Evolutionary conservation across 1,284 basidiomycete genomes (phyloP).

Genomic region (Exobasidium cylindrosporum): DNA sequence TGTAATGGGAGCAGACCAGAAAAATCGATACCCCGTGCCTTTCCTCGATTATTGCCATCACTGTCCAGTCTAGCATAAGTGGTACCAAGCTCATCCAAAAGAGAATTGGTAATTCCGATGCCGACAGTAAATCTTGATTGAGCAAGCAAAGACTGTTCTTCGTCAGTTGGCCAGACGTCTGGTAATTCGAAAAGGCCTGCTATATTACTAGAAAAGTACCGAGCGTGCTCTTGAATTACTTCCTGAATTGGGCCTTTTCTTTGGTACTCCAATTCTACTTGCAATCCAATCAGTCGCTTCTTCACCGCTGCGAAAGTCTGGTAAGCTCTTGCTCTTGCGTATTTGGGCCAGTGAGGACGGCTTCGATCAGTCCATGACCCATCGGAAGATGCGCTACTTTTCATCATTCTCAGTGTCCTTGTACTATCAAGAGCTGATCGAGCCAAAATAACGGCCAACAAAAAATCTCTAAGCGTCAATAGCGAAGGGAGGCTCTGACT

Average conservation of each 20-base stretch:
- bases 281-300: slow-evolving; percentile 32
- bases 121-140: slow-evolving; percentile 18
- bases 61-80: slow-evolving; percentile 15
- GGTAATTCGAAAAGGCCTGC: background rate
- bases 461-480: slow-evolving; percentile 31
- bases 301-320: slow-evolving; percentile 37
- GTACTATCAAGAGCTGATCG: slow-evolving; percentile 22
- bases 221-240: background rate
- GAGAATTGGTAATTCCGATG: slow-evolving; percentile 30
- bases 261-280: slow-evolving; percentile 25
- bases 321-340: slow-evolving; percentile 30
- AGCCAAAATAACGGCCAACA: slow-evolving; percentile 31
- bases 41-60: slow-evolving; percentile 17
- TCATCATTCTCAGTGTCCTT: background rate
- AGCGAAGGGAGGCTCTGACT: slow-evolving; percentile 20
- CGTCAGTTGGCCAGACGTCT: background rate
- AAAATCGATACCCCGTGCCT: slow-evolving; percentile 32
- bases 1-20: slow-evolving; percentile 41
- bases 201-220: background rate
- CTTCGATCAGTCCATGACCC: background rate
- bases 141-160: background rate
- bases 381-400: background rate
- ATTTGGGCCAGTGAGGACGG: slow-evolving; percentile 25
- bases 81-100: slow-evolving; percentile 25
- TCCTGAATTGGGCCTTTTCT: background rate